These are phyloP conservation scores for Suhomyces kilbournensis DNA, from an alignment of 805 yeast genomes.

Conservation along the genomic window DNA sequence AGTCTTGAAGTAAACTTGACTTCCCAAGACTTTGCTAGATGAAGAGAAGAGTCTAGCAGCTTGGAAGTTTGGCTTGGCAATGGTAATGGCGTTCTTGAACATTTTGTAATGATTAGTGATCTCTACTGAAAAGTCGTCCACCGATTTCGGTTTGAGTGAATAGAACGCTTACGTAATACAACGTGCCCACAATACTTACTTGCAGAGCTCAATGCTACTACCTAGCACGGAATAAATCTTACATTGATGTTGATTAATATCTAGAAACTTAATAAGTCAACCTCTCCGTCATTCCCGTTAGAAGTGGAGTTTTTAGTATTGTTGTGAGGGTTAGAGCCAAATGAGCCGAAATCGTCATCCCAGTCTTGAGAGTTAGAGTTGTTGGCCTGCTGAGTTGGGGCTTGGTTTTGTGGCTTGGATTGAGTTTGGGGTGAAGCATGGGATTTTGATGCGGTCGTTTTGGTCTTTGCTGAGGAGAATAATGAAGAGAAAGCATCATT, in stretches of 20 bases:
- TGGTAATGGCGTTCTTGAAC: constrained; percentile 18
- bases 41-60: constrained; percentile 51
- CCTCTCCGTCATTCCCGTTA: constrained; percentile 32
- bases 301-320: constrained; percentile 7
- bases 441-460: constrained; percentile 15
- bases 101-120: background rate
- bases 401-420: constrained; percentile 6
- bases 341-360: constrained; percentile 34
- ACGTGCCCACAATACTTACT: background rate
- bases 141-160: background rate
- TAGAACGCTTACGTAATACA: background rate
- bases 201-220: background rate
- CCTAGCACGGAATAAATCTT: background rate
- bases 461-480: constrained; percentile 61
- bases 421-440: background rate
- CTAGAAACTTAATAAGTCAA: constrained; percentile 50
- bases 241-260: background rate
- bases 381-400: background rate
- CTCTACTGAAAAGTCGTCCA: background rate
- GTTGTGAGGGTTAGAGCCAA: constrained; percentile 21
- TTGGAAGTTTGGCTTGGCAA: constrained; percentile 15
- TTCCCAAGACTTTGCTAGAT: constrained; percentile 42
- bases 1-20: constrained; percentile 57
- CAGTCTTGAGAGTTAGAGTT: constrained; percentile 14
- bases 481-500: constrained; percentile 73